These are phyloP conservation scores for Kwoniella sp. DNA, from an alignment of 768 basidiomycete genomes.

Conservation along the genomic window DNA sequence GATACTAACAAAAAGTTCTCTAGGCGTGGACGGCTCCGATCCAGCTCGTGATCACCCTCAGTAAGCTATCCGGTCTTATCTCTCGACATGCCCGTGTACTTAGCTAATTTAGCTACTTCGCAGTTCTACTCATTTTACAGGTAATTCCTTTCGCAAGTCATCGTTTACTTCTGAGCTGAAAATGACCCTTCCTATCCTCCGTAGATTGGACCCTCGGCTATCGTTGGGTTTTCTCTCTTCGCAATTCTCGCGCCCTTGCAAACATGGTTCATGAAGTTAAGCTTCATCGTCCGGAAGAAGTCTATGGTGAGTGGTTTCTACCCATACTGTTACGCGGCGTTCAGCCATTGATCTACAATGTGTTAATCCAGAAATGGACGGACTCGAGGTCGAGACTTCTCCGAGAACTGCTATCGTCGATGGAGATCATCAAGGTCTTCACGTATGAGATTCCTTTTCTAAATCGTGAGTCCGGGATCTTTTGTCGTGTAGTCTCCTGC, in stretches of 20 bases:
- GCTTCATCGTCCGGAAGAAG: conserved; percentile 62
- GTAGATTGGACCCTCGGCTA: conserved; percentile 68
- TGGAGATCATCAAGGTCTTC: conserved; percentile 78
- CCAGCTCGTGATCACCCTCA: conserved; percentile 63
- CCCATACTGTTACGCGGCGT: background rate
- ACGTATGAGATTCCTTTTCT: conserved; percentile 72
- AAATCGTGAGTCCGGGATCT: conserved; percentile 61
- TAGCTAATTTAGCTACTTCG: no score
- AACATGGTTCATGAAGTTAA: conserved; percentile 66
- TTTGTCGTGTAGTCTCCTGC: no score
- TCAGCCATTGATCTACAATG: background rate
- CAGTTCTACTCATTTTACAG: conserved; percentile 25
- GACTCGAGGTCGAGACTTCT: conserved; percentile 67
- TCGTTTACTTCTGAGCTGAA: conserved; percentile 5
- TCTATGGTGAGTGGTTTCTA: conserved; percentile 58
- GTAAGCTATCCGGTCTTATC: no score
- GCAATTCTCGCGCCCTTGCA: conserved; percentile 67
- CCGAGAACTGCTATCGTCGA: conserved; percentile 67
- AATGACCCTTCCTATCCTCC: conserved; percentile 40
- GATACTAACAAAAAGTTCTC: background rate
- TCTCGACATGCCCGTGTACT: background rate
- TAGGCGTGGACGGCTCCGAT: conserved; percentile 71
- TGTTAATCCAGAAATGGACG: conserved; percentile 60
- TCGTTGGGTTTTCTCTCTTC: conserved; percentile 72
- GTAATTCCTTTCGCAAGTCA: no score